These are phyloP conservation scores for Puccinellia tenuiflora DNA, from an alignment of 176 grass and related monocot species.

Conservation along the genomic window DNA sequence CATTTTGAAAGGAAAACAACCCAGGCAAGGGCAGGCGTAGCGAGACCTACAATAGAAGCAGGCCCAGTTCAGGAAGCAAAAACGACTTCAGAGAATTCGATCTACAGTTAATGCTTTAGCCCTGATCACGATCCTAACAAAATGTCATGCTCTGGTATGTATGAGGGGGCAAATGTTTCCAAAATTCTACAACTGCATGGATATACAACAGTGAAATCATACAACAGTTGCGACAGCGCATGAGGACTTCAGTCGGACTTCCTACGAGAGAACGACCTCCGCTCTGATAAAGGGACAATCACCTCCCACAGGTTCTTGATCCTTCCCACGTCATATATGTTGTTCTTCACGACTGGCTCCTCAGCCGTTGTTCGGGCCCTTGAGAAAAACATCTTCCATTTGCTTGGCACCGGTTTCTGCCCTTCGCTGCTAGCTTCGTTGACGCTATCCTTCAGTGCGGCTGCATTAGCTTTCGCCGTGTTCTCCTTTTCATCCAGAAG, in stretches of 20 bases:
- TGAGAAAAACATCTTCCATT: slow-evolving; percentile 61
- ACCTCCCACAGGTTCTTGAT: slow-evolving; percentile 77
- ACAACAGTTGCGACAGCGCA: slow-evolving; percentile 12
- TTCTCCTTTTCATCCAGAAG: slow-evolving; percentile 84
- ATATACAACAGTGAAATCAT: slow-evolving; percentile 38
- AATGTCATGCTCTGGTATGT: background rate
- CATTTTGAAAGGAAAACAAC: background rate
- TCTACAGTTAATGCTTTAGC: background rate
- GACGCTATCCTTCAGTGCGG: slow-evolving; percentile 43
- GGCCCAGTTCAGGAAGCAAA: background rate
- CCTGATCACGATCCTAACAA: background rate
- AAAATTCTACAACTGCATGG: slow-evolving; percentile 3
- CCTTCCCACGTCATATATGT: slow-evolving; percentile 70
- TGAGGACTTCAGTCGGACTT: slow-evolving; percentile 57
- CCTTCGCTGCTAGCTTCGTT: slow-evolving; percentile 16
- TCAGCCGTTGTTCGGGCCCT: slow-evolving; percentile 32
- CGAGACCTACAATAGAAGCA: background rate
- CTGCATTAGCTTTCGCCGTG: slow-evolving; percentile 47
- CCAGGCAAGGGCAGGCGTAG: background rate
- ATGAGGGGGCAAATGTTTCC: background rate
- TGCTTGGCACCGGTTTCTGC: slow-evolving; percentile 38
- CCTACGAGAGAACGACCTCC: slow-evolving; percentile 39
- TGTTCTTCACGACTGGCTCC: slow-evolving; percentile 62
- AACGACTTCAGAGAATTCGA: background rate
- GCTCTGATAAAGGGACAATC: slow-evolving; percentile 67